Evolutionary conservation across 2,329 filamentous ascomycete species (phyloP).

Genomic region (Aspergillus sp.): DNA sequence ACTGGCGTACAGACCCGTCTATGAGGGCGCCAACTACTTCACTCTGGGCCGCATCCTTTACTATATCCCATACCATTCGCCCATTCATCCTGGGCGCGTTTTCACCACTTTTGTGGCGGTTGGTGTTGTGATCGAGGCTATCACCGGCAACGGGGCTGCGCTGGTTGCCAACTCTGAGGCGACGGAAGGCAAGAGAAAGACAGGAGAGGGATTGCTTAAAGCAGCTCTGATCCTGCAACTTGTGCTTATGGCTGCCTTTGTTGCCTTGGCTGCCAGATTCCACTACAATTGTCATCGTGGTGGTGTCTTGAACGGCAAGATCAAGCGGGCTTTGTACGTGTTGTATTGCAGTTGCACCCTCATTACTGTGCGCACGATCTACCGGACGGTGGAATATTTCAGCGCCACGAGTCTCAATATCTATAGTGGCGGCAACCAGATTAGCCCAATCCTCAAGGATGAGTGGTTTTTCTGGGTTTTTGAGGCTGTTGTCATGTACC

Average conservation of each 20-base stretch:
- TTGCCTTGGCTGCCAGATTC: constrained; percentile 49
- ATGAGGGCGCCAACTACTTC: constrained; percentile 52
- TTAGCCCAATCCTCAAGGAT: constrained; percentile 39
- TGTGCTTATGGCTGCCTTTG: constrained; percentile 53
- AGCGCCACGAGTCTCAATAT: constrained; percentile 31
- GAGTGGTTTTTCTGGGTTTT: constrained; percentile 60
- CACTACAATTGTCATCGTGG: constrained; percentile 45
- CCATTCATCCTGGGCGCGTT: constrained; percentile 58
- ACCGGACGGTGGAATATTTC: constrained; percentile 55
- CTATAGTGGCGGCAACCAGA: constrained; percentile 40
- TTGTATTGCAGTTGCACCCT: constrained; percentile 53
- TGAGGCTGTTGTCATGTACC: constrained; percentile 54
- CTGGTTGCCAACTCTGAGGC: constrained; percentile 45
- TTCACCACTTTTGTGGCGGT: constrained; percentile 61
- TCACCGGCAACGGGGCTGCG: constrained; percentile 55
- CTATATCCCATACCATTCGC: constrained; percentile 50
- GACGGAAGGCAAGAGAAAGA: constrained; percentile 38
- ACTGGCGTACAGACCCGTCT: constrained; percentile 36
- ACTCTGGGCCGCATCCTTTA: constrained; percentile 56
- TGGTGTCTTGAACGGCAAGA: constrained; percentile 46
- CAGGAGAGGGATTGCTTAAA: constrained; percentile 51
- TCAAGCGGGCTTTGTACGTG: constrained; percentile 44
- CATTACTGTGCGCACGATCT: constrained; percentile 45
- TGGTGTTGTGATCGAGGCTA: constrained; percentile 49
- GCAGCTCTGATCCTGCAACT: constrained; percentile 54